These are phyloP conservation scores for Amanita jacksonii DNA, from an alignment of 768 basidiomycete genomes.

Conservation along the genomic window DNA sequence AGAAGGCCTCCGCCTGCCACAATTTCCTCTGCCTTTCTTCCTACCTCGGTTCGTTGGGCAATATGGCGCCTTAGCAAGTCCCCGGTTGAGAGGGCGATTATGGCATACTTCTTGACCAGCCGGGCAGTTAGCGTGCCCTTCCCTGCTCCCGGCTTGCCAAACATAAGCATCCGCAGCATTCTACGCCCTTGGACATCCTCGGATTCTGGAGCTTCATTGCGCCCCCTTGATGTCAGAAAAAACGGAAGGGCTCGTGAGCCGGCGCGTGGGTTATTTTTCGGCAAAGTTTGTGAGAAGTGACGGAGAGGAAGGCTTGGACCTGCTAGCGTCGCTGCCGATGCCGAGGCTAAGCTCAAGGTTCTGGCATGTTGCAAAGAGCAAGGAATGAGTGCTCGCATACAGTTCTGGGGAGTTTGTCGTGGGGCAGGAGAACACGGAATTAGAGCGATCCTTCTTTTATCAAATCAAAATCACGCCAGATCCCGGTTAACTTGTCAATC, in stretches of 20 bases:
- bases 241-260: slow-evolving; percentile 38
- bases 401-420: neutral
- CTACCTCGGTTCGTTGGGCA: slow-evolving; percentile 61
- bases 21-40: slow-evolving; percentile 63
- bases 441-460: too few species aligned
- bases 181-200: neutral
- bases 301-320: neutral
- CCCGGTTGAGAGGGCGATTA: slow-evolving; percentile 71
- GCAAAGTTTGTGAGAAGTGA: neutral
- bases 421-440: too few species aligned
- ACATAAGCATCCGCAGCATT: slow-evolving; percentile 60
- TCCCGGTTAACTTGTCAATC: too few species aligned
- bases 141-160: slow-evolving; percentile 75
- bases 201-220: neutral
- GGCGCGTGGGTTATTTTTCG: neutral
- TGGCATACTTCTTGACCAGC: slow-evolving; percentile 73
- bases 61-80: slow-evolving; percentile 85
- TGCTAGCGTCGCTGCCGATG: neutral
- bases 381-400: neutral
- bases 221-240: slow-evolving; percentile 31
- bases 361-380: neutral
- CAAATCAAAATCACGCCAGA: too few species aligned
- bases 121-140: slow-evolving; percentile 78
- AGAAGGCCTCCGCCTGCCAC: slow-evolving; percentile 73
- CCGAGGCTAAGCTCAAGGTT: neutral